Evolutionary conservation across 345 rosid species (phyloP).

Genomic region (Eucalyptus tenuipes): DNA sequence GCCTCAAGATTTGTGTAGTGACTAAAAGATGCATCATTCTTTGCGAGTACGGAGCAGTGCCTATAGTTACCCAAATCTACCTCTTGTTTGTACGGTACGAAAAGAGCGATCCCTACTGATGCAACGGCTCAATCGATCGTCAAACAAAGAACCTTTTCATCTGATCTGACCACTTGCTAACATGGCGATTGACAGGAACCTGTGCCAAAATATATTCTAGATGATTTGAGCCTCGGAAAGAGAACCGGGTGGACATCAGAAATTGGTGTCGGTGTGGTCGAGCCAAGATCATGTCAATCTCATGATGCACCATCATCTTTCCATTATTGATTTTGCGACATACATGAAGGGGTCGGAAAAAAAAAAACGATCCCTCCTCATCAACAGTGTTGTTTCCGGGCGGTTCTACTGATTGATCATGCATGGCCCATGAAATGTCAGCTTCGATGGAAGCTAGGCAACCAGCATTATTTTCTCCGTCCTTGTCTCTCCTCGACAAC

Average conservation of each 20-base stretch:
- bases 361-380: background rate
- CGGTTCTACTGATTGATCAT: background rate
- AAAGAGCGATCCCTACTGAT: background rate
- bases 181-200: background rate
- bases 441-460: background rate
- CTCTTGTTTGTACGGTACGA: background rate
- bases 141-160: background rate
- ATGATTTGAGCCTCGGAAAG: background rate
- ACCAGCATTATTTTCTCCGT: accelerated
- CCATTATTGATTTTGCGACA: background rate
- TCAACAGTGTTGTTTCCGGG: background rate
- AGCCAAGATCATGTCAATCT: background rate
- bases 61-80: background rate
- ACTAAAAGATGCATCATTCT: background rate
- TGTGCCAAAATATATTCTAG: background rate
- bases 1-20: background rate
- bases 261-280: background rate
- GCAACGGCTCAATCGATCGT: background rate
- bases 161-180: background rate
- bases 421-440: background rate
- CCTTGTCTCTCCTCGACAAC: background rate
- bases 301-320: background rate
- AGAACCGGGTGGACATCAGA: background rate
- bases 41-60: background rate
- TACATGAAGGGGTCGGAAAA: background rate